Conservation (phyloP, 2,329 filamentous ascomycete genomes). For the Colletotrichum brevisporum region DNA sequence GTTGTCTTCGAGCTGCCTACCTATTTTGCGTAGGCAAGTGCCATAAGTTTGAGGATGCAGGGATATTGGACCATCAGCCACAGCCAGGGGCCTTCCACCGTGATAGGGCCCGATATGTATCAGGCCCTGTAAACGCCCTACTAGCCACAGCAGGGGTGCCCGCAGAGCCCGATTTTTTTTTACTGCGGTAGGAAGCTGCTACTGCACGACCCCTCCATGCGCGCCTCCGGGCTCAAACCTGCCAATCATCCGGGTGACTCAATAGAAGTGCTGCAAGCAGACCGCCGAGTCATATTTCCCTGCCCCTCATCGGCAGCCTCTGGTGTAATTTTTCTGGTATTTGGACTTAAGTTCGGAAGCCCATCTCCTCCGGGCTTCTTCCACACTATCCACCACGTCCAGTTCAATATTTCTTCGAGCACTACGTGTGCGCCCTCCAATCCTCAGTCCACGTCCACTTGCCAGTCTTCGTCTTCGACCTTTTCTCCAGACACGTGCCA, state of each 20-base stretch:
- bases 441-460: constrained; percentile 57
- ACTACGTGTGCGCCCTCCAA: constrained; percentile 71
- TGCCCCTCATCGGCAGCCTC: constrained; percentile 40
- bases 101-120: too few species aligned
- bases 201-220: constrained; percentile 26
- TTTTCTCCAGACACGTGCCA: constrained; percentile 58
- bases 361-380: constrained; percentile 54
- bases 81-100: too few species aligned
- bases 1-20: not conserved
- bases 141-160: too few species aligned
- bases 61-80: too few species aligned
- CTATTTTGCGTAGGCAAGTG: too few species aligned
- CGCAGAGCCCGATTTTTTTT: constrained; percentile 24
- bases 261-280: constrained; percentile 37
- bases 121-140: too few species aligned
- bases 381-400: constrained; percentile 59
- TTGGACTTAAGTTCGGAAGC: constrained; percentile 49
- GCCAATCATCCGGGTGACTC: constrained; percentile 39
- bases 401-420: constrained; percentile 65
- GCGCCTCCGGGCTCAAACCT: constrained; percentile 19
- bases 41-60: too few species aligned
- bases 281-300: constrained; percentile 40
- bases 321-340: constrained; percentile 37
- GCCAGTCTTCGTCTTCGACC: constrained; percentile 41
- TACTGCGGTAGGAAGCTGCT: constrained; percentile 22